These are phyloP conservation scores for Cyclotella distinguenda DNA, from an alignment of 108 stramenopile genomes.

Conservation along the genomic window DNA sequence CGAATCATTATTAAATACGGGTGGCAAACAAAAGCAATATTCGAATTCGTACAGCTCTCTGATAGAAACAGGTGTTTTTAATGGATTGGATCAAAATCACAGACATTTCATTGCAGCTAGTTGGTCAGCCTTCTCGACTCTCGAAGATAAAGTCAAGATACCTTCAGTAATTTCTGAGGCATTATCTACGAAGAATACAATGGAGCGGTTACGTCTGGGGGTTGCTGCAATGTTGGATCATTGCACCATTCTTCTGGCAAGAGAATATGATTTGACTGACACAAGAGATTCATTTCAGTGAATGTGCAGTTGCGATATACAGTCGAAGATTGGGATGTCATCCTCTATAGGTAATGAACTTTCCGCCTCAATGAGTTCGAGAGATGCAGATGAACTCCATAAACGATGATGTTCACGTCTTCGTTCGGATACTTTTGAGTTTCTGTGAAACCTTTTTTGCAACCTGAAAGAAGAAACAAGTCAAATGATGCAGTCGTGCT, in stretches of 20 bases:
- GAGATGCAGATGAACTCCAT: too few species aligned
- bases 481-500: background rate
- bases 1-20: constrained; percentile 7
- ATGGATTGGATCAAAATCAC: background rate
- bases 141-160: constrained; percentile 4
- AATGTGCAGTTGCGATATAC: too few species aligned
- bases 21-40: constrained; percentile 3
- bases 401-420: too few species aligned
- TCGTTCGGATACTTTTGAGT: too few species aligned
- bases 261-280: too few species aligned
- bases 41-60: constrained; percentile 1
- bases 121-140: constrained; percentile 26
- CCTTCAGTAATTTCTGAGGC: constrained; percentile 21
- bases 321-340: too few species aligned
- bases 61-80: background rate
- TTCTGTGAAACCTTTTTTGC: too few species aligned
- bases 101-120: constrained; percentile 18
- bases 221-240: constrained; percentile 26
- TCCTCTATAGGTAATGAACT: too few species aligned
- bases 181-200: constrained; percentile 22
- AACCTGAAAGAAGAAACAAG: background rate
- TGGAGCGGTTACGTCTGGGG: constrained; percentile 40
- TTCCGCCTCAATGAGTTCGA: too few species aligned
- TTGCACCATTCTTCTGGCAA: too few species aligned
- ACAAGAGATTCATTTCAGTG: too few species aligned